Percentiles rank a stretch among this genome's conserved stretches.
Conservation (phyloP, 495 filamentous ascomycete species). For the Chlorociboria aeruginascens region DNA sequence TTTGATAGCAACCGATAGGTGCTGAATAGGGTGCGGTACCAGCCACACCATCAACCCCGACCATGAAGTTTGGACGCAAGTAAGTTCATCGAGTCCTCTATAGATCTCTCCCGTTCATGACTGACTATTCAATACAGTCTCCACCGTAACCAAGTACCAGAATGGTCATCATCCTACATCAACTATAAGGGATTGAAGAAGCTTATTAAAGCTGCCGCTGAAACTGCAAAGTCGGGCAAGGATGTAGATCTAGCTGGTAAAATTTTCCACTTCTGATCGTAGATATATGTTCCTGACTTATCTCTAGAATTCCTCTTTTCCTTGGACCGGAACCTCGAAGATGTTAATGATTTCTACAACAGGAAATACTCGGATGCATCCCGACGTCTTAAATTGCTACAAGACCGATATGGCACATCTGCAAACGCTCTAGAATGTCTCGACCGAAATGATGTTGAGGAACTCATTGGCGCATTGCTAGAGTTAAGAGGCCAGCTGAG, state of each 20-base stretch:
- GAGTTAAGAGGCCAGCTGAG: constrained; percentile 77
- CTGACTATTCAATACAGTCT: constrained; percentile 39
- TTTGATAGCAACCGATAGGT: neutral
- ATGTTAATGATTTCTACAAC: constrained; percentile 91
- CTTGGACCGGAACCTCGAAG: constrained; percentile 91
- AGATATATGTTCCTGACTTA: neutral
- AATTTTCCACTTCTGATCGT: neutral
- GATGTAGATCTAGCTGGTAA: constrained; percentile 66
- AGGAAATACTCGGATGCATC: constrained; percentile 78
- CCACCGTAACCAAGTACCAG: constrained; percentile 86
- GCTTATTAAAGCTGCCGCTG: constrained; percentile 65
- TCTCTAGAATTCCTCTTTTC: constrained; percentile 79
- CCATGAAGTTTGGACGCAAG: constrained; percentile 64
- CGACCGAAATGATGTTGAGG: constrained; percentile 69
- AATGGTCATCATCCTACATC: constrained; percentile 89
- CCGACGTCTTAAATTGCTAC: constrained; percentile 70
- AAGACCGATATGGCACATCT: constrained; percentile 67
- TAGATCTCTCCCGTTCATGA: constrained; percentile 38
- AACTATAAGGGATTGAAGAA: constrained; percentile 95
- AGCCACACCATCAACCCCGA: neutral
- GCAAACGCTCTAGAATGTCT: constrained; percentile 34
- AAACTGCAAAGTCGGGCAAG: constrained; percentile 49
- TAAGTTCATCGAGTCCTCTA: constrained; percentile 1
- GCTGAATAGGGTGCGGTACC: neutral
- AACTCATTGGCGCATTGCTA: constrained; percentile 77